These are phyloP conservation scores for Trypanosoma boissoni DNA, from an alignment of 208 protist genomes.

Conservation along the genomic window DNA sequence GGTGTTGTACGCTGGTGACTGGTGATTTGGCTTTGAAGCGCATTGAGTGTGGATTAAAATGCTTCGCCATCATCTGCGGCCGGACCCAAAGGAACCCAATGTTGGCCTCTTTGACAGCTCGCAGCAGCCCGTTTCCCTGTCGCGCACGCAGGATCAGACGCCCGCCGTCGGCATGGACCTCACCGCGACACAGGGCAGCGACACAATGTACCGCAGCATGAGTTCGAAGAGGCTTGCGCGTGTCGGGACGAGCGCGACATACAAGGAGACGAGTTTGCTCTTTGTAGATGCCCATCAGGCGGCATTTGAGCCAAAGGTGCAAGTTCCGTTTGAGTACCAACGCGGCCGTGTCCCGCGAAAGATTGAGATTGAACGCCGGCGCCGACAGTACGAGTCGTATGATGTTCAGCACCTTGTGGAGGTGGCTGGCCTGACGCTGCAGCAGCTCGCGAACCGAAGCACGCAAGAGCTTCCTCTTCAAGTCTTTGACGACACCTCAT, in stretches of 20 bases:
- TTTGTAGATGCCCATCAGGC: slow-evolving; percentile 73
- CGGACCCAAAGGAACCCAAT: slow-evolving; percentile 4
- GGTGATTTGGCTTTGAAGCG: background rate
- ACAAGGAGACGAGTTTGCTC: slow-evolving; percentile 71
- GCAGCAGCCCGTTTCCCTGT: background rate
- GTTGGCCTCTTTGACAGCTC: background rate
- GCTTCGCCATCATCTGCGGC: slow-evolving; percentile 26
- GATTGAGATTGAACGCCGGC: slow-evolving; percentile 94
- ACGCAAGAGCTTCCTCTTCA: slow-evolving; percentile 86
- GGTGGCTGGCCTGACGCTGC: slow-evolving; percentile 65
- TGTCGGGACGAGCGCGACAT: slow-evolving; percentile 69
- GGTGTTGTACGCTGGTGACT: background rate
- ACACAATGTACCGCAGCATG: background rate
- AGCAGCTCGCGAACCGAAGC: slow-evolving; percentile 55
- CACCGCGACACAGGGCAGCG: slow-evolving; percentile 9
- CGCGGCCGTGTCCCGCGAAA: slow-evolving; percentile 90
- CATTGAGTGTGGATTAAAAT: slow-evolving; percentile 2
- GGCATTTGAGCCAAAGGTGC: slow-evolving; percentile 96
- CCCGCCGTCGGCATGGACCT: background rate
- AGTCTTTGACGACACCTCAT: slow-evolving; percentile 96
- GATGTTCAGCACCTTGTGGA: slow-evolving; percentile 74
- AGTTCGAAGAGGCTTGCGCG: background rate
- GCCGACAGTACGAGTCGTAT: slow-evolving; percentile 89
- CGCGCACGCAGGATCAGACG: background rate
- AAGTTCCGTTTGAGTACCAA: slow-evolving; percentile 90